phyloP scores from a whole-genome alignment of 352 stramenopile species.

The Peronosclerospora sorghi region DNA sequence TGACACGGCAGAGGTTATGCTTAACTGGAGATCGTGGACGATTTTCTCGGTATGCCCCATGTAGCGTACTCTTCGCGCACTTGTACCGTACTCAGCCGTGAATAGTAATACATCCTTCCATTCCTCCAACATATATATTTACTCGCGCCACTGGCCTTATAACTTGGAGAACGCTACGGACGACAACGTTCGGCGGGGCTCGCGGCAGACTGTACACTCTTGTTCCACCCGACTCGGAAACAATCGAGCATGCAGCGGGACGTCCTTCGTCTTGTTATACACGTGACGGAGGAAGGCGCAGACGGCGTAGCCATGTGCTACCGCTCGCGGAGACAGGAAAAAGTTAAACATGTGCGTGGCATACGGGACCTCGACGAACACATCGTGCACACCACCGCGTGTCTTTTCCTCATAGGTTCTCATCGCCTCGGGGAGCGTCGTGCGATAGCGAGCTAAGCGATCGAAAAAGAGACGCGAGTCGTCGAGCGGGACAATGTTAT shows the following conservation, averaged over 20 bases:
- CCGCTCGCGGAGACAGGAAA: constrained; percentile 35
- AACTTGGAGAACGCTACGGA: constrained; percentile 11
- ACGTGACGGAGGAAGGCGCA: constrained; percentile 46
- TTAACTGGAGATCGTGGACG: too few relatives aligned
- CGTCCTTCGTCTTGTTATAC: constrained; percentile 29
- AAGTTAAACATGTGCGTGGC: constrained; percentile 60
- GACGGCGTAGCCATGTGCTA: constrained; percentile 43
- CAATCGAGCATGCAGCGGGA: constrained; percentile 19
- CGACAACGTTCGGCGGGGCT: background rate
- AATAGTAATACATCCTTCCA: too few relatives aligned
- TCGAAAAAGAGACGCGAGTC: constrained; percentile 53
- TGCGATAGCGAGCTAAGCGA: constrained; percentile 29
- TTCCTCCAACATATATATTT: too few relatives aligned
- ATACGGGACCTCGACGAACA: constrained; percentile 43
- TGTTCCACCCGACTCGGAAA: constrained; percentile 5
- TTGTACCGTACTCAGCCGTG: too few relatives aligned
- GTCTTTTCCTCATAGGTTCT: constrained; percentile 11
- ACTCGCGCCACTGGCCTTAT: too few relatives aligned
- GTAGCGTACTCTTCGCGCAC: too few relatives aligned
- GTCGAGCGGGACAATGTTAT: constrained; percentile 44
- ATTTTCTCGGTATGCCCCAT: too few relatives aligned
- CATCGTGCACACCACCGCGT: constrained; percentile 30
- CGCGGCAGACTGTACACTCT: background rate
- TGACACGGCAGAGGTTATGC: too few relatives aligned
- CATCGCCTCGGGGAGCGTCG: constrained; percentile 13